Evolutionary conservation across 345 rosid species (phyloP).

Genomic region (Moricandia moricandioides): DNA sequence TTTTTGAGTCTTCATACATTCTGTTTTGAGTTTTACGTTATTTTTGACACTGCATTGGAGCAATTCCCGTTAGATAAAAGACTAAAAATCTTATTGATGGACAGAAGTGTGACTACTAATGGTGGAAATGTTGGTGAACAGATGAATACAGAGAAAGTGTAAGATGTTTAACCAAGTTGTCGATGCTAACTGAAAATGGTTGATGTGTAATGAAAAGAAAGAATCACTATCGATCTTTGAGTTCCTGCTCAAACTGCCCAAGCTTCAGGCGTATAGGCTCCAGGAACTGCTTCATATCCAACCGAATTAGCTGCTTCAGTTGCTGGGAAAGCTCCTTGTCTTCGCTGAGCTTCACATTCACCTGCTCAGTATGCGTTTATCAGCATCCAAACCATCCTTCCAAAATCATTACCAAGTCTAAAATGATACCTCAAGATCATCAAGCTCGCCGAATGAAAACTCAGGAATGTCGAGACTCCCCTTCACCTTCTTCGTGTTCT

Average conservation of each 20-base stretch:
- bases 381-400: background rate
- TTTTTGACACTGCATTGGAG: no score
- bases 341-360: constrained; percentile 55
- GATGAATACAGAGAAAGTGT: no score
- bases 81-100: background rate
- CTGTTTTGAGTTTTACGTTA: no score
- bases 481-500: constrained; percentile 57
- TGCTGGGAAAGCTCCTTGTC: constrained; percentile 59
- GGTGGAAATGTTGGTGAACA: background rate
- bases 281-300: constrained; percentile 66
- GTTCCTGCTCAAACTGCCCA: constrained; percentile 77
- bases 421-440: constrained; percentile 76
- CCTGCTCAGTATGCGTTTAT: constrained; percentile 38
- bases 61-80: background rate
- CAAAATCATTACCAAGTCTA: constrained; percentile 1
- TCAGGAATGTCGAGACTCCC: constrained; percentile 76
- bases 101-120: constrained; percentile 6
- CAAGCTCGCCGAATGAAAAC: constrained; percentile 90
- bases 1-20: constrained; percentile 14
- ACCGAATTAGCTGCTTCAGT: constrained; percentile 46
- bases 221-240: constrained; percentile 59
- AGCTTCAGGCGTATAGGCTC: constrained; percentile 72
- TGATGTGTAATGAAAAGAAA: background rate
- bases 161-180: constrained; percentile 5
- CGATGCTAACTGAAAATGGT: background rate